Base-by-base conservation (phyloP, 2,329 filamentous ascomycete genomes). In the Myriosclerotinia duriaeana region DNA sequence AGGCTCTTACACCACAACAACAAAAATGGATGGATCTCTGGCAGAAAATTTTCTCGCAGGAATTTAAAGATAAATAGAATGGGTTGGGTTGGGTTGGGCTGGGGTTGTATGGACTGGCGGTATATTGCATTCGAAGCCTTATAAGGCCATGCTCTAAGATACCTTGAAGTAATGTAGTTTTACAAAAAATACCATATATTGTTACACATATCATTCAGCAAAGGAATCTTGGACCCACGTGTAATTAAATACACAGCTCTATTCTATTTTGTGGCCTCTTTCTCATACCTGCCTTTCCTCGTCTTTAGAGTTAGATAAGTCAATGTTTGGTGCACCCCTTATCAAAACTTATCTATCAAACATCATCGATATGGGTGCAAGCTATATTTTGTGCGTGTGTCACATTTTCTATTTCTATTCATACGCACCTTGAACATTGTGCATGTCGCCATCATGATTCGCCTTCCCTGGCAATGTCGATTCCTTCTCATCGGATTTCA, bases 21-120 rank as follows among this genome's bases (percentile, higher is more conserved):
- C 85, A 88, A 76, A 86, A 86, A 72, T 92, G 90, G 89, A 79
- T 93, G 61, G 88, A 89, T 64, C 81, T 90, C 36, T 93, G 89
- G 89, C 87, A 91, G 77, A 82, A 82, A 64, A 83, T 93, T 6
- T 92, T 91, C 73, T 80, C 82, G 5, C 75, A 77, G 68, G 74
- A 76, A 64, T 72, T 72, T 52, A 73, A 71, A 66, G 72, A 75
- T 44, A 74, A 72, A 69, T 74, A 69, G 44, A 56, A 26, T 53
- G 26, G 9, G 14, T 4, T 40, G 34, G 54, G 44, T 46, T 53
- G 36, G 60, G 26, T 4, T 40, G 34, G 54, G 44, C 44, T 53
- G 36, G 60, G 26, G 26, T 53, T 53, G 44, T 52, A 66, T 34
- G 20, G 36, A 53, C 2, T 14, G 46, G 64, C 17, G 40, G 38